Conservation (phyloP, 1,139 yeast species). For the Protomyces inouyei region DNA sequence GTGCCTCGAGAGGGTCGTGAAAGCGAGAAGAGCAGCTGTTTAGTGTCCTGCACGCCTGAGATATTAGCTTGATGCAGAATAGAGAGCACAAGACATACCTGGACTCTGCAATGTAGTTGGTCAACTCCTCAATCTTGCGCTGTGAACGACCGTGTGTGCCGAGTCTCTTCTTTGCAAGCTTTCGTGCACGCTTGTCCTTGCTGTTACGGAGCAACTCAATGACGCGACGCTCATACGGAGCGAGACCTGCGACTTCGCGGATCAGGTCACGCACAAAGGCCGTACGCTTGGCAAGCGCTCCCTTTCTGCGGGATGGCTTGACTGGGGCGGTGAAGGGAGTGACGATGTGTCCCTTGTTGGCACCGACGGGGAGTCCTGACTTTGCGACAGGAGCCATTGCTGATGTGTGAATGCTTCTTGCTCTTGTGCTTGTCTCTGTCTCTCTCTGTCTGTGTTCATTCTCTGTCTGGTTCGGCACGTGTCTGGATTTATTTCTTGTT, state of each 20-base stretch:
- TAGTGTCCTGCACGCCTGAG: background rate
- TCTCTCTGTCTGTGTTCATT: too few relatives aligned
- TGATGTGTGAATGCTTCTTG: background rate
- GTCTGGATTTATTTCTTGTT: background rate
- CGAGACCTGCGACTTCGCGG: constrained; percentile 96
- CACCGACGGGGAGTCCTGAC: constrained; percentile 9
- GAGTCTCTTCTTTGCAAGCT: constrained; percentile 99
- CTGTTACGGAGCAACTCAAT: constrained; percentile 99
- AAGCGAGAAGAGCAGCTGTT: background rate
- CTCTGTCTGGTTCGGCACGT: background rate
- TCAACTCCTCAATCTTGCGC: constrained; percentile 99
- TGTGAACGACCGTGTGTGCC: constrained; percentile 99
- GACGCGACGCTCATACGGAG: constrained; percentile 99
- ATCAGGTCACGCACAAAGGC: constrained; percentile 90
- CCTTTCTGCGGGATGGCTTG: constrained; percentile 95
- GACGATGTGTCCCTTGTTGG: constrained; percentile 53
- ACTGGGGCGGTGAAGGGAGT: constrained; percentile 88
- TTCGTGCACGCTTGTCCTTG: constrained; percentile 99
- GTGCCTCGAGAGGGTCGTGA: background rate
- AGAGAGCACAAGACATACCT: constrained; percentile 41
- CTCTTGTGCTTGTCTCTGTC: background rate
- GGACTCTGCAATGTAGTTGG: constrained; percentile 92
- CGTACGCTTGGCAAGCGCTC: constrained; percentile 94
- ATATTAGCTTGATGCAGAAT: background rate
- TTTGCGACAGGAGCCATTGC: background rate